These are phyloP conservation scores for Eucalyptus decipiens DNA, from an alignment of 345 rosid species.

Conservation along the genomic window DNA sequence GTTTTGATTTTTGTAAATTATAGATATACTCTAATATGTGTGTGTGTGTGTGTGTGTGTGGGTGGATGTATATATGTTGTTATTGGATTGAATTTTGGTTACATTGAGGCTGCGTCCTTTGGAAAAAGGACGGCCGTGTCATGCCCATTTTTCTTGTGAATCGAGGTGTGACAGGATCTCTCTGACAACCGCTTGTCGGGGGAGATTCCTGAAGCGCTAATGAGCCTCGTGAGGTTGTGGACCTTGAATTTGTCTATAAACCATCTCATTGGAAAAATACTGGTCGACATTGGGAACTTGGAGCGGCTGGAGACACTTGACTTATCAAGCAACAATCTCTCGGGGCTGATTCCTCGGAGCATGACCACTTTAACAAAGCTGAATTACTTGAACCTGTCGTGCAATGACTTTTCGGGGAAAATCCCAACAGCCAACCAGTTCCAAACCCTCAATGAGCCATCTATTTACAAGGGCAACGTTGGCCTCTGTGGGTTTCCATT, in stretches of 20 bases:
- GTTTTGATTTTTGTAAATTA: too few species aligned
- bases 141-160: too few species aligned
- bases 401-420: neutral
- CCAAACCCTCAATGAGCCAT: neutral
- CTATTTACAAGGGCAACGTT: neutral
- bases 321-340: conserved; percentile 24
- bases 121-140: too few species aligned
- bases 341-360: neutral
- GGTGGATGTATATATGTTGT: too few species aligned
- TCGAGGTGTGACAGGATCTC: too few species aligned
- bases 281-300: conserved; percentile 20
- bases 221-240: conserved; percentile 9
- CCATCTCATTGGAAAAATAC: conserved; percentile 31
- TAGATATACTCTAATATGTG: too few species aligned
- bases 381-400: neutral
- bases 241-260: conserved; percentile 31
- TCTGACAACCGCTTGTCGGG: conserved; percentile 15
- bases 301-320: conserved; percentile 16
- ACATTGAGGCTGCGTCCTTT: too few species aligned
- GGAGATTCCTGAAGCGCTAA: neutral
- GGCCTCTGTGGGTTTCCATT: neutral
- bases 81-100: too few species aligned
- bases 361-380: neutral
- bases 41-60: too few species aligned
- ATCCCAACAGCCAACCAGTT: neutral